Evolutionary conservation across 2,329 filamentous ascomycete genomes (phyloP).

Genomic region (Fusarium nodosum): DNA sequence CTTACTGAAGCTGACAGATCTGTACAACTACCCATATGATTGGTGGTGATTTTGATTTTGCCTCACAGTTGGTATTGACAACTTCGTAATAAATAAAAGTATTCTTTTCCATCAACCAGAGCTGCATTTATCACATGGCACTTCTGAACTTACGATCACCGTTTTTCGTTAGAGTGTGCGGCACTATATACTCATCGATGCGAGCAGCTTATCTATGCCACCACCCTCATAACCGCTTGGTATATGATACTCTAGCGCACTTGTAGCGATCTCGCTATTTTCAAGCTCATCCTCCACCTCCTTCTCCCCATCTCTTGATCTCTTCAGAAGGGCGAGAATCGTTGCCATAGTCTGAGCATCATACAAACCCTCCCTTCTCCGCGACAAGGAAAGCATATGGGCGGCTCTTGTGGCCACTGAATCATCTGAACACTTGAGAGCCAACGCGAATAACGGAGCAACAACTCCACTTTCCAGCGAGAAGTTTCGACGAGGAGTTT

Average conservation of each 20-base stretch:
- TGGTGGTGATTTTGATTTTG: not conserved
- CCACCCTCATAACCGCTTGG: conserved; percentile 5
- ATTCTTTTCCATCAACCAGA: too few species aligned
- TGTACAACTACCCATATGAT: not conserved
- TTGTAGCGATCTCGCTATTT: accelerated
- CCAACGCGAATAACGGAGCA: conserved; percentile 33
- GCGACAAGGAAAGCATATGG: conserved; percentile 19
- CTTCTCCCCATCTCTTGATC: not conserved
- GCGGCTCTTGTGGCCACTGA: conserved; percentile 12
- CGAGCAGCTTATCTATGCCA: conserved; percentile 21
- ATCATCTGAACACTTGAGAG: conserved; percentile 39
- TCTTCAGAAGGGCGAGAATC: conserved; percentile 9
- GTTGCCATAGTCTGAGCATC: conserved; percentile 26
- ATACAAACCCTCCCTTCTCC: conserved; percentile 39
- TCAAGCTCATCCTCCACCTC: not conserved
- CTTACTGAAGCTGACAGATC: not conserved
- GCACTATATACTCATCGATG: conserved; percentile 5
- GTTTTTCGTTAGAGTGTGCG: not conserved
- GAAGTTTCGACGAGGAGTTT: conserved; percentile 29
- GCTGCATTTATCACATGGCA: not conserved
- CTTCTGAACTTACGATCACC: not conserved
- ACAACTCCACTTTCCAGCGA: conserved; percentile 38
- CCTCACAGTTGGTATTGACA: not conserved
- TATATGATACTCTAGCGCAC: conserved; percentile 12
- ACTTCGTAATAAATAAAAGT: not conserved